phyloP scores from a whole-genome alignment of 2,329 filamentous ascomycete species.

The Macroventuria anomochaeta region DNA sequence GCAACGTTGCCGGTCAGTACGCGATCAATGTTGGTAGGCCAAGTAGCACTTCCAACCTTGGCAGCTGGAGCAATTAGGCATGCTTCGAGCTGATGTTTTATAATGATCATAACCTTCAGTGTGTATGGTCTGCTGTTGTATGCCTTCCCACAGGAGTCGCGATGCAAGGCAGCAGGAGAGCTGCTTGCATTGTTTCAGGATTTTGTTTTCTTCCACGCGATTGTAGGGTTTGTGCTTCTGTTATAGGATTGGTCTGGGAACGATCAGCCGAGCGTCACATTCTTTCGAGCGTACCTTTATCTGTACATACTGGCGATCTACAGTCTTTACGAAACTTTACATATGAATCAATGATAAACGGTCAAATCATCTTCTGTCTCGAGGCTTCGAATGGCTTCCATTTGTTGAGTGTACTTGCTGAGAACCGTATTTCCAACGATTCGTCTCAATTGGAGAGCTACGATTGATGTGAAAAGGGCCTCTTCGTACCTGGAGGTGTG shows the following conservation, averaged over 20 bases:
- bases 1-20: constrained; percentile 64
- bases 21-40: constrained; percentile 59
- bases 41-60: constrained; percentile 27
- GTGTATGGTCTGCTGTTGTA: constrained; percentile 4
- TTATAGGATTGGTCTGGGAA: neutral
- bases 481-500: too few relatives aligned
- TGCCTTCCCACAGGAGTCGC: neutral
- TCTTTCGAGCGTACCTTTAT: neutral
- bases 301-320: constrained; percentile 6
- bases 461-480: too few relatives aligned
- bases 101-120: neutral
- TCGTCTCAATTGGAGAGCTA: too few relatives aligned
- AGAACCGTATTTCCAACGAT: too few relatives aligned
- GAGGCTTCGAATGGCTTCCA: too few relatives aligned
- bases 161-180: neutral
- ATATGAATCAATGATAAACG: neutral
- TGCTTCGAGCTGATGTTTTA: constrained; percentile 13
- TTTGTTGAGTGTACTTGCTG: too few relatives aligned
- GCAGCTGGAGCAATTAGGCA: constrained; percentile 39
- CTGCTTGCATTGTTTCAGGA: neutral
- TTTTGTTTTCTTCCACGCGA: neutral
- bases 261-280: neutral
- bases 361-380: neutral
- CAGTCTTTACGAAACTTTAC: constrained; percentile 5
- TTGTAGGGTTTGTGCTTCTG: neutral